A percentile compares a stretch with the other conserved stretches of the same genome.
These are phyloP conservation scores for Tricholoma sp. DNA, from an alignment of 768 basidiomycete genomes.

Conservation along the genomic window DNA sequence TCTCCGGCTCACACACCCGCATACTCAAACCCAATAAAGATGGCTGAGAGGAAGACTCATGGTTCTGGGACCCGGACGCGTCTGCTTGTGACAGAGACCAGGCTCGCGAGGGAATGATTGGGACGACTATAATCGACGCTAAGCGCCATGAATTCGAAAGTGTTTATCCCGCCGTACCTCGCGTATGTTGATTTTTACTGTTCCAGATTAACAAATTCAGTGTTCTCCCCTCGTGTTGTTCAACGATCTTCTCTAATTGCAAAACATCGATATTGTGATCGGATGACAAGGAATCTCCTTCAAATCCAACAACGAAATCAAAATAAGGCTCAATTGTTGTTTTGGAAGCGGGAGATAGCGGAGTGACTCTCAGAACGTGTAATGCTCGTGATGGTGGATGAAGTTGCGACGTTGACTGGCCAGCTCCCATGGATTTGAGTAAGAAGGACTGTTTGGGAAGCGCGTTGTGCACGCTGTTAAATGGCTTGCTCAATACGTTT, in stretches of 20 bases:
- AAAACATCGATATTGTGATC: constrained; percentile 58
- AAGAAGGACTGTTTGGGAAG: not conserved
- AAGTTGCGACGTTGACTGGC: constrained; percentile 56
- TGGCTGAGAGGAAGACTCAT: constrained; percentile 53
- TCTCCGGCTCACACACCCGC: constrained; percentile 87
- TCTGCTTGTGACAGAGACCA: constrained; percentile 55
- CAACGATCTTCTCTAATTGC: constrained; percentile 76
- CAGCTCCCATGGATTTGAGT: constrained; percentile 55
- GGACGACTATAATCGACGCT: constrained; percentile 53
- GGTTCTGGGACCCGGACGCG: constrained; percentile 31
- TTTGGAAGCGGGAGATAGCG: constrained; percentile 81
- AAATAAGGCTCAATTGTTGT: constrained; percentile 90
- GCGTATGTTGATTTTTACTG: constrained; percentile 65
- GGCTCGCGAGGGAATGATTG: constrained; percentile 75
- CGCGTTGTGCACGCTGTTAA: not conserved
- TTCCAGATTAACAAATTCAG: constrained; percentile 80
- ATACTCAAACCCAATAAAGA: constrained; percentile 93
- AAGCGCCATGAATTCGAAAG: not conserved
- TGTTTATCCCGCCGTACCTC: constrained; percentile 43
- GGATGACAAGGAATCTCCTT: constrained; percentile 55
- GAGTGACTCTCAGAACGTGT: constrained; percentile 87
- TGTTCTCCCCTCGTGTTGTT: constrained; percentile 66
- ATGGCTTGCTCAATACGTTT: not conserved
- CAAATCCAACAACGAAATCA: constrained; percentile 92
- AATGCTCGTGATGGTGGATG: constrained; percentile 60